A percentile compares a stretch with the other conserved stretches of the same genome.
phyloP scores from a whole-genome alignment of 1,284 basidiomycete species.

The Gymnopus androsaceus region DNA sequence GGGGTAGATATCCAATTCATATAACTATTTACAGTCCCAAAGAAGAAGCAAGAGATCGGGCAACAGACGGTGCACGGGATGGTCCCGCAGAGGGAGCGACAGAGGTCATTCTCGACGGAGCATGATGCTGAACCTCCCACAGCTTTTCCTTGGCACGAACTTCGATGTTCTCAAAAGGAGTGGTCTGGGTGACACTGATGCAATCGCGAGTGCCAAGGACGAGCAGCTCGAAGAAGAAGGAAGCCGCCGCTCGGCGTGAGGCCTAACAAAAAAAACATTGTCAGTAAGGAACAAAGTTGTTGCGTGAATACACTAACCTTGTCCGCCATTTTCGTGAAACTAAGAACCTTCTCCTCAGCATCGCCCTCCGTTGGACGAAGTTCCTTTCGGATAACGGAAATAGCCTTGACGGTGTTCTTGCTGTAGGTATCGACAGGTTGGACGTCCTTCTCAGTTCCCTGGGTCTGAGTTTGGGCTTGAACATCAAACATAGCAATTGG shows the following conservation, averaged over 20 bases:
- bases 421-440: constrained; percentile 58
- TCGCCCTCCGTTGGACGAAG: constrained; percentile 58
- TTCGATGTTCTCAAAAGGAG: constrained; percentile 85
- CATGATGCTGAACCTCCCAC: constrained; percentile 70
- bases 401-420: constrained; percentile 89
- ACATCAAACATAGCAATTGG: constrained; percentile 85
- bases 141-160: constrained; percentile 82
- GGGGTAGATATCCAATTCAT: background rate
- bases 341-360: constrained; percentile 60
- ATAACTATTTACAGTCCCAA: constrained; percentile 29
- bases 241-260: constrained; percentile 86
- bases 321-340: constrained; percentile 73
- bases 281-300: constrained; percentile 3
- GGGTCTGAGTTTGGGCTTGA: constrained; percentile 52
- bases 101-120: constrained; percentile 31
- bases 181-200: constrained; percentile 75
- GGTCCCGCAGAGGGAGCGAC: constrained; percentile 38
- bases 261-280: constrained; percentile 50
- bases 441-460: constrained; percentile 38
- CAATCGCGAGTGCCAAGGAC: constrained; percentile 93
- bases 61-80: constrained; percentile 30
- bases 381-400: constrained; percentile 80
- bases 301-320: constrained; percentile 52
- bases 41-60: constrained; percentile 32
- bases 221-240: constrained; percentile 97